Evolutionary conservation across 306 rosid genomes (phyloP).

Genomic region (Vachellia collinsii): DNA sequence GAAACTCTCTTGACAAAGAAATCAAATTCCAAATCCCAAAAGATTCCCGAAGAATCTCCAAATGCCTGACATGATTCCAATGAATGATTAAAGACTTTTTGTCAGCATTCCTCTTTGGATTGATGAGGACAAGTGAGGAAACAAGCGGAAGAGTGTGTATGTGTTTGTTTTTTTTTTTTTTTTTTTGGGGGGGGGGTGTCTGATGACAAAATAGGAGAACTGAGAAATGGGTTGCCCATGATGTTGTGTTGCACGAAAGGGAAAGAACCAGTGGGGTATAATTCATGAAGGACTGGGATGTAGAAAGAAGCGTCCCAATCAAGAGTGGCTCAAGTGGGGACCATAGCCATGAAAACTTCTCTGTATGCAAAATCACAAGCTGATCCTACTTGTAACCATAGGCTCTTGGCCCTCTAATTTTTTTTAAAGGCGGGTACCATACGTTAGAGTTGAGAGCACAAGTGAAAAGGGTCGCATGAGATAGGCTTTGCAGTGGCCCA

Average conservation of each 20-base stretch:
- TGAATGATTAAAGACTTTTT: neutral
- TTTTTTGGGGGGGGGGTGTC: too few relatives aligned
- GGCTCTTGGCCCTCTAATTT: too few relatives aligned
- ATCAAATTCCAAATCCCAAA: slow-evolving; percentile 57
- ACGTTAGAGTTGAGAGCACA: neutral
- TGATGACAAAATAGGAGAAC: slow-evolving; percentile 1
- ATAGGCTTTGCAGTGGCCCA: slow-evolving; percentile 14
- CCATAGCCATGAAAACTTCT: too few relatives aligned
- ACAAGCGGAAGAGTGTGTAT: neutral
- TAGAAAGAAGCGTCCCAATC: slow-evolving; percentile 26
- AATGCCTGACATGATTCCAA: neutral
- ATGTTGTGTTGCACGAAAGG: neutral
- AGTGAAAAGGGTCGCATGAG: slow-evolving; percentile 32
- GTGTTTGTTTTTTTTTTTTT: too few relatives aligned
- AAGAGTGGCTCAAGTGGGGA: too few relatives aligned
- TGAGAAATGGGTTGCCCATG: slow-evolving; percentile 18
- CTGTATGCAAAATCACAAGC: too few relatives aligned
- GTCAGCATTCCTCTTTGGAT: neutral
- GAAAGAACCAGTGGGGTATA: neutral
- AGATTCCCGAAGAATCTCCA: slow-evolving; percentile 48
- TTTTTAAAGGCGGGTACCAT: slow-evolving; percentile 42
- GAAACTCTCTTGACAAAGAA: slow-evolving; percentile 42
- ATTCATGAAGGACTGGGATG: slow-evolving; percentile 15
- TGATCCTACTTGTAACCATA: too few relatives aligned
- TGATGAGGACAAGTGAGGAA: neutral